Base-by-base conservation (phyloP, 176 grass and related monocot species). In the Paspalum notatum region DNA sequence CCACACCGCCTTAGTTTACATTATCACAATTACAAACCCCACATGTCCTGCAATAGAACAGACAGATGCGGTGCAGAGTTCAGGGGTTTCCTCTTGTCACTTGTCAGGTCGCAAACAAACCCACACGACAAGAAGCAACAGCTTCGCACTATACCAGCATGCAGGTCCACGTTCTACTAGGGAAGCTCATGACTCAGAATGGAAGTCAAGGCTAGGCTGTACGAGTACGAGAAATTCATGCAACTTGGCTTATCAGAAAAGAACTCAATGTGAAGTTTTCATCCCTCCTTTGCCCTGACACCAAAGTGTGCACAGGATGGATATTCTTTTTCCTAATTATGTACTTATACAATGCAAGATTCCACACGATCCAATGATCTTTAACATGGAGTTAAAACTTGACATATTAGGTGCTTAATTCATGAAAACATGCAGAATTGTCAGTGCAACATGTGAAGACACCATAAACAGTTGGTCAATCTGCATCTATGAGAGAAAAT, bases 1-100 rank as follows among this genome's bases (percentile, higher is more conserved):
- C 46, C 6, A 32, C 71, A 81, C 77, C 55, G 9, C 71, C 50
- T 78, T 85, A 66, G 24, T 77, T 44, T 71, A 71, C 20, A 77
- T 76, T 85, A 82, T 82, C 87, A 72, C 26, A 0, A 85, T 66
- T 58, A 64, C 72, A 77, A 57, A 72, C 47, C 54, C 57, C 47
- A 71, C 51, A 88, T 84, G 81, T 25, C 50, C 4, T 42, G 53
- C 37, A 84, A 72, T 25, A 9, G 50, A 47, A 83, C 25, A 82
- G 39, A 86, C 24, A n/a, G 43, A 52, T 53, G 42, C 12, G 7
- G 61, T 37, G 62, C 68, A 44, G 26, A 11, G 7, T 44, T 88
- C 74, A 79, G 67, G 75, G 73, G 74, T 50, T 87, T 37, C 80
- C n/a, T 83, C 71, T 45, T 65, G 65, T 59, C 83, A 89, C 40